Conservation (phyloP, 2,329 filamentous ascomycete species). For the Trichoderma sp. region DNA sequence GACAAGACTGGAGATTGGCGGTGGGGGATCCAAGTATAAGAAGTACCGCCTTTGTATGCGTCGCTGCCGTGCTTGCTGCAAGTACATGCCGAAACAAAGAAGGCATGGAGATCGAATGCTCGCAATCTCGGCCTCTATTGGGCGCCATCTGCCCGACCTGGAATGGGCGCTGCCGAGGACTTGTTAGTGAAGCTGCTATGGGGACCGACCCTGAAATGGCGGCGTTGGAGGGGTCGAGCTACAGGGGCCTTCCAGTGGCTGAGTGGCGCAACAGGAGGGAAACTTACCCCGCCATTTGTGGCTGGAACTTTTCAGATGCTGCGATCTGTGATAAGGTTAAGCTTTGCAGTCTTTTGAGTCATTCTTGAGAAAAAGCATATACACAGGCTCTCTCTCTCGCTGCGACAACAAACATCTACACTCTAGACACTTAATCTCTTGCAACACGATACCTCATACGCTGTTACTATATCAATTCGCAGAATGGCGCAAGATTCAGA, state of each 20-base stretch:
- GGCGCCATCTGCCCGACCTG: constrained; percentile 2
- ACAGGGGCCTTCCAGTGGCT: not conserved
- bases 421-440: not conserved
- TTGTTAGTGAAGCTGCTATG: not conserved
- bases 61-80: constrained; percentile 3
- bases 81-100: not conserved
- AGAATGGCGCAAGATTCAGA: constrained; percentile 10
- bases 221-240: not conserved
- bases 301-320: not conserved
- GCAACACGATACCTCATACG: not conserved
- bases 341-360: not conserved
- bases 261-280: not conserved
- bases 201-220: not conserved
- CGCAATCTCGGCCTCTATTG: constrained; percentile 18
- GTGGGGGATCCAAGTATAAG: constrained; percentile 25
- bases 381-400: not conserved
- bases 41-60: not conserved
- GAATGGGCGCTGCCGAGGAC: not conserved
- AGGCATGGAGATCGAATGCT: not conserved
- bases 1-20: not conserved
- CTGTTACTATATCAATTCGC: not conserved
- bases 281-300: not conserved
- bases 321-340: not conserved
- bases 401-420: not conserved
- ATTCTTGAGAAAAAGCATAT: not conserved